Base-by-base conservation (phyloP, 306 rosid species). In the Medicago lupulina region DNA sequence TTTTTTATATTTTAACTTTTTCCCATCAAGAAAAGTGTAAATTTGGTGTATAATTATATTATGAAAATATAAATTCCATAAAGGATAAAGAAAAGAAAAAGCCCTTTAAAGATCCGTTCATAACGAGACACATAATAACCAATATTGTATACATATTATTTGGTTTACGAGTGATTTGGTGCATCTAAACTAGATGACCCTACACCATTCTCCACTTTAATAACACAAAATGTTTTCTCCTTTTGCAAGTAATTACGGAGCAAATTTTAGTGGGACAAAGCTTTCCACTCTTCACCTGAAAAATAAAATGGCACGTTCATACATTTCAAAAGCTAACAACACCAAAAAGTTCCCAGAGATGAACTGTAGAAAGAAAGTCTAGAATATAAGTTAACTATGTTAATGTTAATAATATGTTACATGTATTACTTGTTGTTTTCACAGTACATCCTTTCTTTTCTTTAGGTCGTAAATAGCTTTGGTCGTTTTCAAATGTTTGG, bases 211-310 rank as follows among this genome's bases (percentile, higher is more conserved):
- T 41, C 55, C 72, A 67, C 70, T 73, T 76, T 60, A 59, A 44
- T 15, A 60, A 69, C 50, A 17, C 31, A 43, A 39, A 59, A 18
- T 53, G 40, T 12, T 39, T 23, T 18, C 4, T 7, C 51, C 73
- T 75, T 81, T 54, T 63, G 75, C 74, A 81, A 83, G 40, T 40
- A 70, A 70, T 70, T 19, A 15, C 11, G 25, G 61, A 55, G 38
- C 67, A 23, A 71, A 71, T 72, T 71, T 79, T 50, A 40, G 82
- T 54, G 88, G 85, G 83, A 84, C 85, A 86, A 83, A 83, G 84
- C 75, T 76, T 66, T 74, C 57, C 67, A 77, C 85, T 82, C 84
- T 80, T 78, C 60, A 66, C 47, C 41, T n/a, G 38, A 80, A 85
- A 75, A 75, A 82, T 57, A 84, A 81, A 66, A 9, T 61, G 72